Evolutionary conservation across 2,329 filamentous ascomycete species (phyloP), one percentile per base, ranked within the genome.

Genomic region (Fusarium graminum): DNA sequence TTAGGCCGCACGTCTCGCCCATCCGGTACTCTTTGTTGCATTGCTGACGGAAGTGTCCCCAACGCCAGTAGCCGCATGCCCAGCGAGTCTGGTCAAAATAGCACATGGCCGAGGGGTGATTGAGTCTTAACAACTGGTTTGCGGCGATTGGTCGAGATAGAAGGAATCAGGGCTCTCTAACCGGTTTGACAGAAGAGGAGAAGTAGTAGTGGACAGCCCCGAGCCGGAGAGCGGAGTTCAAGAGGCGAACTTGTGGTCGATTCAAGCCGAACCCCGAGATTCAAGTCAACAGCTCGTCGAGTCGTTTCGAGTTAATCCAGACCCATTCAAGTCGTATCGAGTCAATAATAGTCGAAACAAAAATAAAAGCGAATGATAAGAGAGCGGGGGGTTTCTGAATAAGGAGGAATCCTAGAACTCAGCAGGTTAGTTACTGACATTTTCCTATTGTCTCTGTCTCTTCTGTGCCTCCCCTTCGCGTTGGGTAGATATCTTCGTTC

Each of bases 1-100:
- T 97, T 81, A 97, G 90, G 64, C 94, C 94, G 80, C 94, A 98
- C 36, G 94, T 97, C 84, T 98, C 94, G 74, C 94, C 94, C 70
- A 92, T 97, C 69, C 94, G 92, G 82, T 97, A 96, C 79, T 97
- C 94, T 80, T 93, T 93, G 79, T 91, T 90, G 85, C 94, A 98
- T 77, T 97, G 94, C 79, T 94, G 88, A 69, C 92, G 89, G 83
- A 97, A 97, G 81, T 90, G 91, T 69, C 92, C 92, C 94, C 94
- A 98, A 80, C 93, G 93, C 90, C 91, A 97, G 85, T 93, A 94
- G 75, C 92, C 91, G 81, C 94, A 98, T 58, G 80, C 80, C 86
- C 92, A 97, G 72, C 88, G 86, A 78, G 90, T 93, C 80, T 94
- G 91, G 75, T 97, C 93, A 84, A 94, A 98, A 85, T 95, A 97